These are phyloP conservation scores for Ustilago bromivora DNA, from an alignment of 1,284 basidiomycete genomes.

Conservation along the genomic window DNA sequence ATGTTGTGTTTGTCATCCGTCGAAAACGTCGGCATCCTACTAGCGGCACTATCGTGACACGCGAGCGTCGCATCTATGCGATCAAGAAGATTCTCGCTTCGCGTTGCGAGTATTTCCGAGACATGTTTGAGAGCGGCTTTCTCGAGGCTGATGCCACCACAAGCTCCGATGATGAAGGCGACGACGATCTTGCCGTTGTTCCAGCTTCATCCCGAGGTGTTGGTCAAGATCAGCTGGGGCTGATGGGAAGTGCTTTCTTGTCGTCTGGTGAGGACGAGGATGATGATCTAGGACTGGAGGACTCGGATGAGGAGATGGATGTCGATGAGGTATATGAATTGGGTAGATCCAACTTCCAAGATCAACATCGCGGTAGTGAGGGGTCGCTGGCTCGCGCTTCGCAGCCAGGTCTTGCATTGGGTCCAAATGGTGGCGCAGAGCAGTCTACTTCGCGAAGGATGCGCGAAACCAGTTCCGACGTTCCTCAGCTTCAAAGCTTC, in stretches of 20 bases:
- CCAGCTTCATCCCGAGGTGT: conserved; percentile 18
- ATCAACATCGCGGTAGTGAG: conserved; percentile 22
- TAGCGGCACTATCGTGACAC: conserved; percentile 29
- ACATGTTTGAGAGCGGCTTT: conserved; percentile 67
- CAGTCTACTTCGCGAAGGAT: conserved; percentile 13
- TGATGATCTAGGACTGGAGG: conserved; percentile 42
- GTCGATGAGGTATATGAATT: conserved; percentile 36
- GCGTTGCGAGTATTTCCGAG: conserved; percentile 69
- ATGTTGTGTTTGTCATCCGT: conserved; percentile 59
- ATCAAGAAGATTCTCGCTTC: conserved; percentile 70
- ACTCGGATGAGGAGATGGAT: conserved; percentile 51
- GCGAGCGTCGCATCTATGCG: conserved; percentile 68
- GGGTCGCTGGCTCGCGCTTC: conserved; percentile 7
- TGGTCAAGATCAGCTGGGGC: conserved; percentile 34
- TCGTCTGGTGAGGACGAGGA: conserved; percentile 35
- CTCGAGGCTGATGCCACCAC: conserved; percentile 62
- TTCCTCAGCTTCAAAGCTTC: conserved; percentile 13
- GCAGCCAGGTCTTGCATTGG: background rate
- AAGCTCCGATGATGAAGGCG: conserved; percentile 51
- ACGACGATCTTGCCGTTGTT: conserved; percentile 15
- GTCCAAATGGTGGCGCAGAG: conserved; percentile 4
- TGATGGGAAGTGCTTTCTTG: conserved; percentile 16
- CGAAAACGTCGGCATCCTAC: conserved; percentile 36
- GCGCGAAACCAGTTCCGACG: conserved; percentile 40
- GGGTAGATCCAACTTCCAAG: conserved; percentile 32